Conservation (phyloP, 164 flowering plant species). For the Tinospora cordifolia region DNA sequence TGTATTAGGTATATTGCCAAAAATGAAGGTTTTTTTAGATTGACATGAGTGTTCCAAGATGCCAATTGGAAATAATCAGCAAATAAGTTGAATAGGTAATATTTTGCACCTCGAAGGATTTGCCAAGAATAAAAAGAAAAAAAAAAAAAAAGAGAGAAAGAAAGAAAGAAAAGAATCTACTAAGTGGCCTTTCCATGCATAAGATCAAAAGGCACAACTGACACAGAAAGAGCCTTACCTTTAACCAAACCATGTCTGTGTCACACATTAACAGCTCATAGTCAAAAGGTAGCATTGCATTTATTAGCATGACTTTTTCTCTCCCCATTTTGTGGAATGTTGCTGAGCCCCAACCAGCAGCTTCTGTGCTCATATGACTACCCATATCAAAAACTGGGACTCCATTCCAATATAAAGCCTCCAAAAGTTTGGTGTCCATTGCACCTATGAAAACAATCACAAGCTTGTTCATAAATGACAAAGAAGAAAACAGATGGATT, state of each 20-base stretch:
- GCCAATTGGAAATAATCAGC: background rate
- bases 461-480: background rate
- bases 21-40: background rate
- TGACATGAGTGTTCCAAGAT: background rate
- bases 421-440: constrained; percentile 82
- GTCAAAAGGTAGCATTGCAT: constrained; percentile 79
- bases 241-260: constrained; percentile 98
- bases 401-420: constrained; percentile 93
- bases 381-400: constrained; percentile 96
- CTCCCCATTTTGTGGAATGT: constrained; percentile 98
- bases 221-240: constrained; percentile 47
- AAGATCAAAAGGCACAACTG: background rate
- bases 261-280: constrained; percentile 94
- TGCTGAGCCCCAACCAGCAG: constrained; percentile 97
- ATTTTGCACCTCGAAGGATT: background rate
- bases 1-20: background rate
- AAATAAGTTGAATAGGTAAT: background rate
- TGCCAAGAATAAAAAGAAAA: background rate
- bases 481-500: background rate
- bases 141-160: background rate
- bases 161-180: background rate
- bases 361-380: constrained; percentile 86
- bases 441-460: constrained; percentile 53
- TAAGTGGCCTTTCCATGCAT: background rate
- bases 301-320: constrained; percentile 81